Conservation (phyloP, 305 asterid genomes). For the Rubia tinctorum region DNA sequence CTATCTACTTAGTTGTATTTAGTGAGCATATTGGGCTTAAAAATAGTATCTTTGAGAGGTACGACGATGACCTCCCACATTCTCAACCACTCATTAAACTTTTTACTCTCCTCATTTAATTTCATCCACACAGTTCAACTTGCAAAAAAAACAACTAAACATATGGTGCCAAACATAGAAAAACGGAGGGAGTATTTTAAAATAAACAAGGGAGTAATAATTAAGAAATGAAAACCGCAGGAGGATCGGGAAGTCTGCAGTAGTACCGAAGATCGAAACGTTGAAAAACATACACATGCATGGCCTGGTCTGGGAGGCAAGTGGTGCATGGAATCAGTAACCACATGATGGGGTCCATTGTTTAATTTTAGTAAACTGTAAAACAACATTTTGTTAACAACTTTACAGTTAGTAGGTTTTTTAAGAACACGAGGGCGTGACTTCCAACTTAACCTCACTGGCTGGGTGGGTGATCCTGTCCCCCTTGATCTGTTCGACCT, state of each 20-base stretch:
- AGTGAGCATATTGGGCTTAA: too few species aligned
- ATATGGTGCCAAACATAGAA: too few species aligned
- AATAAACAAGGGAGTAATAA: background rate
- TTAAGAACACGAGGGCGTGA: background rate
- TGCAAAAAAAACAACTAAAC: too few species aligned
- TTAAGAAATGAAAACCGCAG: constrained; percentile 1
- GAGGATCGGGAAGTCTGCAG: constrained; percentile 1
- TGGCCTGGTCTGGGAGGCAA: background rate
- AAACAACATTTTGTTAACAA: background rate
- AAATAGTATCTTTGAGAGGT: too few species aligned
- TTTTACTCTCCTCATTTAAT: too few species aligned
- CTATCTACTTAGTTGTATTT: too few species aligned
- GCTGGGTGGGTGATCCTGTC: background rate
- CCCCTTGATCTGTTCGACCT: background rate
- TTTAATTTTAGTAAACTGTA: background rate
- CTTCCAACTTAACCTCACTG: background rate
- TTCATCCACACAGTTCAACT: too few species aligned
- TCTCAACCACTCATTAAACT: too few species aligned
- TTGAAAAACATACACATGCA: background rate
- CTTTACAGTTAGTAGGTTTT: background rate
- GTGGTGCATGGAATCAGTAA: background rate
- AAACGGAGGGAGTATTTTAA: background rate
- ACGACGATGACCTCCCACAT: too few species aligned
- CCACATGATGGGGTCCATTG: background rate
- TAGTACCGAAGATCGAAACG: background rate